phyloP scores from a whole-genome alignment of 441 rosid genomes.

The Euphorbia celastroides region DNA sequence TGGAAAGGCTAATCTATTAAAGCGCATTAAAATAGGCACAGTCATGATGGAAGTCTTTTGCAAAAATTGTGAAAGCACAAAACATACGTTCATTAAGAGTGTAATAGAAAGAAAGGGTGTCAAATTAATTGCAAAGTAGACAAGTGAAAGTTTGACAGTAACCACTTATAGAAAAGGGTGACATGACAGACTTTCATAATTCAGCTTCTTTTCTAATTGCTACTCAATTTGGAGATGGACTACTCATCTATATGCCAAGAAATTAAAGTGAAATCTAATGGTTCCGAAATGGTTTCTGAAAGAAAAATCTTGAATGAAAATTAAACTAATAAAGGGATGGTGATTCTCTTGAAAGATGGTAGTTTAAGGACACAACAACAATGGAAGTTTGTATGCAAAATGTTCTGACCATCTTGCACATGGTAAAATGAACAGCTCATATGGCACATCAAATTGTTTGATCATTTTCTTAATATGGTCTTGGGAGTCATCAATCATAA shows the following conservation, averaged over 20 bases:
- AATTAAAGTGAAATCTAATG: background rate
- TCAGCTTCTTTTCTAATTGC: no score
- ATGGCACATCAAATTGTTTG: conserved; percentile 4
- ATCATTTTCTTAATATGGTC: no score
- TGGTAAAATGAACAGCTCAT: background rate
- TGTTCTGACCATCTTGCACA: background rate
- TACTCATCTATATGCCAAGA: no score
- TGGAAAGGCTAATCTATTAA: background rate
- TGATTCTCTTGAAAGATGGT: background rate
- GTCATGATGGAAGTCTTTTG: background rate
- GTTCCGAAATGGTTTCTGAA: background rate
- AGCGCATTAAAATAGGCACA: background rate
- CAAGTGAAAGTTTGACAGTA: background rate
- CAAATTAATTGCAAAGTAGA: background rate
- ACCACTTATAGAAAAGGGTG: background rate
- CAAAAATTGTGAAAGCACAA: background rate
- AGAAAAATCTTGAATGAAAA: background rate
- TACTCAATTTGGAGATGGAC: no score
- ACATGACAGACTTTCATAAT: background rate
- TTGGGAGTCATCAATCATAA: no score
- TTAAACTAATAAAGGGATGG: background rate
- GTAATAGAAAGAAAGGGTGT: background rate
- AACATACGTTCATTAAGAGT: background rate
- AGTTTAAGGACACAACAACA: background rate
- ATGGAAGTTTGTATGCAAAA: background rate